These are phyloP conservation scores for Panaeolus cyanescens DNA, from an alignment of 768 basidiomycete species.

Conservation along the genomic window DNA sequence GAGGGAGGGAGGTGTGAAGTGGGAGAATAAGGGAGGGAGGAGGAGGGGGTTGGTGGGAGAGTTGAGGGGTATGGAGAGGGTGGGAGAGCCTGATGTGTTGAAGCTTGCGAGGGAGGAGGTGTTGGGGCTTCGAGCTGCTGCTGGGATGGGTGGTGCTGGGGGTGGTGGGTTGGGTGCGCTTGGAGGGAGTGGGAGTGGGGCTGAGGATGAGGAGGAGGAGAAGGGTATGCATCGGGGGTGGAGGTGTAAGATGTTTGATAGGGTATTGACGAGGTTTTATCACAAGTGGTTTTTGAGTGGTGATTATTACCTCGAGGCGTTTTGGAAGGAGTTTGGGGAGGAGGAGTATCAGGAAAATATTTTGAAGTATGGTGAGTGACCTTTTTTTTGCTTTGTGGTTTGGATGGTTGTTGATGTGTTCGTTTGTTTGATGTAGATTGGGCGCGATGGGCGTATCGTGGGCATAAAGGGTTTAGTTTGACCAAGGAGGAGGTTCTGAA, in stretches of 20 bases:
- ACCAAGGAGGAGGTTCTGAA: slow-evolving; percentile 34
- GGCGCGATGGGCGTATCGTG: slow-evolving; percentile 37
- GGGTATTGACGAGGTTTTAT: slow-evolving; percentile 42
- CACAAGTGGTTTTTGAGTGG: slow-evolving; percentile 42
- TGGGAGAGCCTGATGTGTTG: slow-evolving; percentile 3
- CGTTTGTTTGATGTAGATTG: slow-evolving; percentile 30
- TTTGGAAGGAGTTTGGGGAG: slow-evolving; percentile 42
- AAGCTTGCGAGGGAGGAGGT: neutral
- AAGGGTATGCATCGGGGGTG: slow-evolving; percentile 34
- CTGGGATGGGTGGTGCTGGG: slow-evolving; percentile 13
- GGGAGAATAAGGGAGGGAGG: slow-evolving; percentile 24
- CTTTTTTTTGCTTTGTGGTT: slow-evolving; percentile 1
- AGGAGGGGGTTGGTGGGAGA: slow-evolving; percentile 9
- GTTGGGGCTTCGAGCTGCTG: slow-evolving; percentile 8
- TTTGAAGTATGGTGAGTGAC: slow-evolving; percentile 35
- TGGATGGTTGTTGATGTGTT: neutral
- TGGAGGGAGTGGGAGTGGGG: neutral
- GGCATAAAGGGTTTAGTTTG: slow-evolving; percentile 42
- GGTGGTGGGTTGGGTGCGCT: slow-evolving; percentile 20
- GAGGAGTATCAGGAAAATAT: slow-evolving; percentile 42
- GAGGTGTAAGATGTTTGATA: slow-evolving; percentile 43
- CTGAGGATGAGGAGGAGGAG: slow-evolving; percentile 7
- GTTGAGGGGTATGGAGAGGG: neutral
- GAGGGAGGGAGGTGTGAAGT: slow-evolving; percentile 6
- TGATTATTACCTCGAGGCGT: slow-evolving; percentile 37